phyloP scores from a whole-genome alignment of 352 stramenopile species.

The Phytophthora sp. region DNA sequence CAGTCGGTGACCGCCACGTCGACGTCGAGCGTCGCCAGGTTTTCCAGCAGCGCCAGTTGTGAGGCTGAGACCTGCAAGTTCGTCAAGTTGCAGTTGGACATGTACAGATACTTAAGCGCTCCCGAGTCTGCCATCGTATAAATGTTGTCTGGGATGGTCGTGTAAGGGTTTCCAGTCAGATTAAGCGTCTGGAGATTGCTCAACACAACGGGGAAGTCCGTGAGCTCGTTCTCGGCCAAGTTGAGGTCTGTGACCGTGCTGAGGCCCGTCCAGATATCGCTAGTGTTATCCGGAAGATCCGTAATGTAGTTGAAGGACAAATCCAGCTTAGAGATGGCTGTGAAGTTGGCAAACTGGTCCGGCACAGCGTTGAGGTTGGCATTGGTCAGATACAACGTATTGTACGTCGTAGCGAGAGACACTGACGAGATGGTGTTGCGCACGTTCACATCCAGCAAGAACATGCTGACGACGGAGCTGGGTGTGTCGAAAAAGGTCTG shows the following conservation, averaged over 20 bases:
- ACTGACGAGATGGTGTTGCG: slow-evolving; percentile 42
- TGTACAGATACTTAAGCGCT: slow-evolving; percentile 52
- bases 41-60: slow-evolving; percentile 49
- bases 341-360: slow-evolving; percentile 41
- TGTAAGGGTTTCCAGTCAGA: slow-evolving; percentile 52
- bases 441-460: slow-evolving; percentile 43
- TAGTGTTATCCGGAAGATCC: slow-evolving; percentile 43
- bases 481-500: slow-evolving; percentile 63
- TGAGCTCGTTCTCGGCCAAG: slow-evolving; percentile 53
- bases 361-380: slow-evolving; percentile 55
- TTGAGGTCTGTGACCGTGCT: slow-evolving; percentile 44
- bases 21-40: slow-evolving; percentile 50
- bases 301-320: slow-evolving; percentile 60
- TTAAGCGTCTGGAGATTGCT: slow-evolving; percentile 48
- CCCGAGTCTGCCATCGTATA: slow-evolving; percentile 48
- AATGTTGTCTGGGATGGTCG: slow-evolving; percentile 49
- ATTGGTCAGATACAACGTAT: slow-evolving; percentile 49
- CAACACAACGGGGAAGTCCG: slow-evolving; percentile 43
- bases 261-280: slow-evolving; percentile 38
- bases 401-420: slow-evolving; percentile 37
- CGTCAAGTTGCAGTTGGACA: slow-evolving; percentile 58
- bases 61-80: slow-evolving; percentile 53
- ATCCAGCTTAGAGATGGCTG: slow-evolving; percentile 40
- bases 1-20: slow-evolving; percentile 56
- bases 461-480: slow-evolving; percentile 39